These are phyloP conservation scores for Candida maris DNA, from an alignment of 805 yeast genomes.

Conservation along the genomic window DNA sequence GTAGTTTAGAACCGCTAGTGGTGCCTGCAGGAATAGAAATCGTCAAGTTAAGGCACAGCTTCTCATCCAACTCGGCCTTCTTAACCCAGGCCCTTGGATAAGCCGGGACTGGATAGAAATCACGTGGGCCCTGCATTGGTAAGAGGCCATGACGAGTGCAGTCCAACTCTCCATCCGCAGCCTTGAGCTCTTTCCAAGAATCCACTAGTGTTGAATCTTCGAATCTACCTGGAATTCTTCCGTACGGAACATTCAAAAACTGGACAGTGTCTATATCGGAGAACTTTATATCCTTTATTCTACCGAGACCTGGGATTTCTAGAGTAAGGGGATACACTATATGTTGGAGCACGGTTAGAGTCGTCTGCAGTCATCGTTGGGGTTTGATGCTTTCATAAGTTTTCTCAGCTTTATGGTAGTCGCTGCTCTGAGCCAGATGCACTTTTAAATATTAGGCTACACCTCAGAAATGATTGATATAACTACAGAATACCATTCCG, in stretches of 20 bases:
- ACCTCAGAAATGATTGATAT: too few species aligned
- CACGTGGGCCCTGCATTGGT: slow-evolving; percentile 2
- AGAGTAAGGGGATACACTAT: background rate
- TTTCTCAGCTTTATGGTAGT: too few species aligned
- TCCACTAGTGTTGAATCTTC: slow-evolving; percentile 2
- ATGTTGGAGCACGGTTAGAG: background rate
- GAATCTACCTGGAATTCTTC: slow-evolving; percentile 2
- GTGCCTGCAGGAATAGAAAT: slow-evolving; percentile 5
- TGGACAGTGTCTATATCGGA: slow-evolving; percentile 3
- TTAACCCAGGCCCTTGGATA: slow-evolving; percentile 4
- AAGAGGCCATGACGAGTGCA: slow-evolving; percentile 2
- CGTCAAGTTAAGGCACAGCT: slow-evolving; percentile 5
- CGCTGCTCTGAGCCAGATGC: too few species aligned
- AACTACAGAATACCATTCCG: too few species aligned
- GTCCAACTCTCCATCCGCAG: slow-evolving; percentile 1
- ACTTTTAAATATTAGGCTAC: too few species aligned
- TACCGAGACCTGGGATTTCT: background rate
- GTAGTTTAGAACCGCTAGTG: slow-evolving; percentile 3
- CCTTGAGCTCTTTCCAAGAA: slow-evolving; percentile 2
- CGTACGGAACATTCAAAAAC: slow-evolving; percentile 3
- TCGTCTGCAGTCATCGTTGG: background rate
- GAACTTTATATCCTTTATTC: slow-evolving; percentile 1
- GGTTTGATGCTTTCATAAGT: too few species aligned
- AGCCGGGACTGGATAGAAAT: slow-evolving; percentile 3
- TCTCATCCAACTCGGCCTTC: slow-evolving; percentile 1